Evolutionary conservation across 1,284 basidiomycete genomes (phyloP).

Genomic region (Xanthoconium separans): DNA sequence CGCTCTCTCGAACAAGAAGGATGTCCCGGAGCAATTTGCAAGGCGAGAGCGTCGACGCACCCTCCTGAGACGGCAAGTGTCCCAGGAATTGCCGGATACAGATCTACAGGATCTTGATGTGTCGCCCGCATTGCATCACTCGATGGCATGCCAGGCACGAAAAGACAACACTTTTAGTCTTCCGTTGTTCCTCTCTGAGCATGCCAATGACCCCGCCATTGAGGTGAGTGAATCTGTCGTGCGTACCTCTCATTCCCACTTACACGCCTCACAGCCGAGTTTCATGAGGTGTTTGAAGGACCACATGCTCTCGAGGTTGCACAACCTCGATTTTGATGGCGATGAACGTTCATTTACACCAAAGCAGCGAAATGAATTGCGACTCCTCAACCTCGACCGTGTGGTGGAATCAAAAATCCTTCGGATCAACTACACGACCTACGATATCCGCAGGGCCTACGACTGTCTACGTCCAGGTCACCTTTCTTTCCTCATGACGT

Average conservation of each 20-base stretch:
- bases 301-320: background rate
- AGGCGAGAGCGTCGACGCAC: background rate
- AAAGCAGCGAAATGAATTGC: background rate
- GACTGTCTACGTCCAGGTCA: background rate
- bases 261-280: background rate
- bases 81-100: background rate
- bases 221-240: too few species aligned
- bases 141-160: background rate
- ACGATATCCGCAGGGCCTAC: background rate
- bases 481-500: too few species aligned
- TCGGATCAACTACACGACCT: background rate
- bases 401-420: background rate
- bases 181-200: background rate
- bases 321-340: background rate
- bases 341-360: background rate
- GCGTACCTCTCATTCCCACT: too few species aligned
- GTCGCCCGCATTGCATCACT: background rate
- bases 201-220: background rate
- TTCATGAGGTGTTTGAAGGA: background rate
- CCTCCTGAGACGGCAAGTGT: background rate
- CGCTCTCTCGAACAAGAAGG: background rate
- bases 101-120: background rate
- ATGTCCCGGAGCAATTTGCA: background rate
- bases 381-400: background rate
- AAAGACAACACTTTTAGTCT: background rate